phyloP scores from a whole-genome alignment of 345 rosid genomes.

The Laguncularia racemosa region DNA sequence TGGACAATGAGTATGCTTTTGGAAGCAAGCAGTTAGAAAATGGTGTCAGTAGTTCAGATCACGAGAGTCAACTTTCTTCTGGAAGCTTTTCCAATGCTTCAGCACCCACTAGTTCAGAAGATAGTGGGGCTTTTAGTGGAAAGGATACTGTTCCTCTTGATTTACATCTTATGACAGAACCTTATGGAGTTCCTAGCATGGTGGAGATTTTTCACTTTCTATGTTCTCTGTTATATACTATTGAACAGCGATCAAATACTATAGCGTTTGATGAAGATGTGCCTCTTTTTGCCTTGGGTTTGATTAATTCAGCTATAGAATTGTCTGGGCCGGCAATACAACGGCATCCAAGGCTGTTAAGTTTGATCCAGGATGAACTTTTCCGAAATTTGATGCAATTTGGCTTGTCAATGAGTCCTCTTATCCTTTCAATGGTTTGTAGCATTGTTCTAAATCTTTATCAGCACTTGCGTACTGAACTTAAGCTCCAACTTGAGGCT shows the following conservation, averaged over 20 bases:
- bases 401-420: constrained; percentile 93
- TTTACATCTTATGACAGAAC: constrained; percentile 79
- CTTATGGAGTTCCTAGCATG: constrained; percentile 94
- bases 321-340: constrained; percentile 77
- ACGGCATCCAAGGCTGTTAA: constrained; percentile 75
- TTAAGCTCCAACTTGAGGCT: constrained; percentile 95
- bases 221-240: constrained; percentile 72
- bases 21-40: constrained; percentile 65
- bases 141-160: constrained; percentile 62
- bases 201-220: constrained; percentile 94
- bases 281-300: constrained; percentile 88
- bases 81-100: constrained; percentile 52
- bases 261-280: constrained; percentile 94
- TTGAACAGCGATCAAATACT: constrained; percentile 74
- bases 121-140: constrained; percentile 53
- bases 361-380: constrained; percentile 89
- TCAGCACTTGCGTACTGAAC: constrained; percentile 75
- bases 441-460: constrained; percentile 93
- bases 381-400: constrained; percentile 92
- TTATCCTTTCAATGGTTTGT: constrained; percentile 93
- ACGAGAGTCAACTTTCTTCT: constrained; percentile 53
- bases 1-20: constrained; percentile 68
- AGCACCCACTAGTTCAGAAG: constrained; percentile 37
- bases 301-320: constrained; percentile 94
- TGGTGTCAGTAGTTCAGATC: constrained; percentile 61